Base-by-base conservation (phyloP, 345 rosid genomes). In the Camelina neglecta region DNA sequence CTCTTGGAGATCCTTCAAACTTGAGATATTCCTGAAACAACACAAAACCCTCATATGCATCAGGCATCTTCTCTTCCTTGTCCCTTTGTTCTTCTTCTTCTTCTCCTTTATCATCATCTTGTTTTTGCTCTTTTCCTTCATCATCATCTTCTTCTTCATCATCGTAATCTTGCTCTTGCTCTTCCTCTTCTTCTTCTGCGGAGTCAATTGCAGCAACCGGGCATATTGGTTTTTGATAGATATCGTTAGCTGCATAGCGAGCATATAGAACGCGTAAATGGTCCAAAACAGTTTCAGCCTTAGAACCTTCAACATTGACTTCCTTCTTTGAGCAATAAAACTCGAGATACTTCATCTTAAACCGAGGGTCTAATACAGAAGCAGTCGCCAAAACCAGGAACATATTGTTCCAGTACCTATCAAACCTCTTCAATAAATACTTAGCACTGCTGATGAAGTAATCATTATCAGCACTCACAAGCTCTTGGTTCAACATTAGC, bases 311-410 rank as follows among this genome's bases (percentile, higher is more conserved):
- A 65, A 86, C 93, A 60, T 87, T 84, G 12, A 84, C 94, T 57
- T 81, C 85, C 26, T 88, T 83, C 80, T 74, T 87, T 6, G 90
- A 64, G 81, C 90, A 89, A 75, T 86, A 90, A 74, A 87, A 89
- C 71, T 91, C 92, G 7, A 93, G 67, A 54, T 89, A 85, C 83
- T 88, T 91, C 93, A 87, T 80, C 77, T 91, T 91, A 78, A 86
- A 89, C 71, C 97, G 86, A 23, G 98, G 98, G 74, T 91, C 98
- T 75, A 93, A 84, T 15, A 87, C 87, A 21, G 86, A 92, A 23
- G 93, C 96, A 81, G 77, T 66, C 0, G 96, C 90, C 79, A 93
- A 74, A 63, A 87, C 77, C 62, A 93, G 81, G 81, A 82, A 89
- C 83, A 88, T 85, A 7, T 82, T 80, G 67, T 72, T 88, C 93